A percentile compares a stretch with the other conserved stretches of the same genome.
phyloP scores from a whole-genome alignment of 495 filamentous ascomycete species.

The Trichocladium antarcticum region DNA sequence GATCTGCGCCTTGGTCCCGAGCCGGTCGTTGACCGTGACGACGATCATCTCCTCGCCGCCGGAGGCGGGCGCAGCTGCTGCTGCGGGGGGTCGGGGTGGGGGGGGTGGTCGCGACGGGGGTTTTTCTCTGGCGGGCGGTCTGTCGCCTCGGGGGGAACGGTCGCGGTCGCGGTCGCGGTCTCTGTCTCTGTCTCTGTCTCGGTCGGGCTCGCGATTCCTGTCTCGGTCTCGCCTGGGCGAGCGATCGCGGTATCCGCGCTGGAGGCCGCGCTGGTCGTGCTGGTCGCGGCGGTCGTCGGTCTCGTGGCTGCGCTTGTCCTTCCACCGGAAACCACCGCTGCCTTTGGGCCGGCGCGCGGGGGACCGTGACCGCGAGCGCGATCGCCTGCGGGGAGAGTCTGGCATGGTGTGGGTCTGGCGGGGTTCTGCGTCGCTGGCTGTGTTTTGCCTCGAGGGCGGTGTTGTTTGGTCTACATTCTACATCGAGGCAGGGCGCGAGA shows the following conservation, averaged over 20 bases:
- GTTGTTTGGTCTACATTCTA: too few relatives aligned
- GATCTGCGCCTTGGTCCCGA: slow-evolving; percentile 83
- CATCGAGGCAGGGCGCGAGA: not conserved
- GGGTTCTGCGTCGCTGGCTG: too few relatives aligned
- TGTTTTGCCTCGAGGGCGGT: too few relatives aligned
- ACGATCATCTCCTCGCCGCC: slow-evolving; percentile 71
- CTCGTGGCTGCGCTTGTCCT: slow-evolving; percentile 47
- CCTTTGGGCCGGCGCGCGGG: slow-evolving; percentile 30
- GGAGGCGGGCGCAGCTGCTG: too few relatives aligned
- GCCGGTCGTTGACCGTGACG: slow-evolving; percentile 81
- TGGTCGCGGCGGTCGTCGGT: slow-evolving; percentile 39
- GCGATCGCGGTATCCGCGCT: slow-evolving; percentile 46
- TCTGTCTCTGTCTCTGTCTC: slow-evolving; percentile 12
- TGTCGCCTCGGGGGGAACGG: slow-evolving; percentile 2
- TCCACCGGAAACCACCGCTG: slow-evolving; percentile 50
- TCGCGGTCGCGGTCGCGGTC: slow-evolving; percentile 4
- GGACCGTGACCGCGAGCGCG: slow-evolving; percentile 29
- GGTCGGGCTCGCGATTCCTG: slow-evolving; percentile 26
- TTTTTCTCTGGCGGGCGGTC: slow-evolving; percentile 15
- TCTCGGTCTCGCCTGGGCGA: slow-evolving; percentile 27
- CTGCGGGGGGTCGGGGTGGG: slow-evolving; percentile 5
- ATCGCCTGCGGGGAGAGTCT: slow-evolving; percentile 21
- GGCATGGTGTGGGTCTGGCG: slow-evolving; percentile 17
- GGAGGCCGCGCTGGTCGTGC: slow-evolving; percentile 32
- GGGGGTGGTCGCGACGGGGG: not conserved